Evolutionary conservation across 2,329 filamentous ascomycete species (phyloP).

Genomic region (Hirsutella thompsonii): DNA sequence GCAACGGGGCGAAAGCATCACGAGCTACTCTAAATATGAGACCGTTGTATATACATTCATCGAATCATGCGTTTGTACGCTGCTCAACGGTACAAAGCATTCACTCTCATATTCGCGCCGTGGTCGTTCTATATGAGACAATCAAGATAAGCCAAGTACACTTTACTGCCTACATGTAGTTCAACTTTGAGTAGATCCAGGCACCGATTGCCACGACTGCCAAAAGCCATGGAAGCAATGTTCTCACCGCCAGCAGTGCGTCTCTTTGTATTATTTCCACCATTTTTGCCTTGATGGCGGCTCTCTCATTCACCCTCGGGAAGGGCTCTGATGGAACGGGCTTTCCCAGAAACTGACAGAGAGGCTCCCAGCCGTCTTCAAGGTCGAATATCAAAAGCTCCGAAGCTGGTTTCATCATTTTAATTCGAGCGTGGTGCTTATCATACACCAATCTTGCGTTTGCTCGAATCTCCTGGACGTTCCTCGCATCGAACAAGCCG

Average conservation of each 20-base stretch:
- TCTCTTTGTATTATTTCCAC: background rate
- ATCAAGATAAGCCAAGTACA: too few relatives aligned
- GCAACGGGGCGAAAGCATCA: too few relatives aligned
- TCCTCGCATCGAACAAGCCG: slow-evolving; percentile 14
- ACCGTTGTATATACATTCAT: too few relatives aligned
- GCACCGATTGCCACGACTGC: background rate
- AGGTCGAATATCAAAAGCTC: slow-evolving; percentile 18
- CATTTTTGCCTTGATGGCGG: slow-evolving; percentile 7
- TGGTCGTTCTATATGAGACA: too few relatives aligned
- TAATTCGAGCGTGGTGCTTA: slow-evolving; percentile 15
- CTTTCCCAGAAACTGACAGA: slow-evolving; percentile 22
- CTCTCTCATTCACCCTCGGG: slow-evolving; percentile 18
- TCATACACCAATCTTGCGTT: slow-evolving; percentile 14
- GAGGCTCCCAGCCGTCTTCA: slow-evolving; percentile 21
- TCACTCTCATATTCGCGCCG: too few relatives aligned
- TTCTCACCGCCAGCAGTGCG: background rate
- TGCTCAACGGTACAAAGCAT: too few relatives aligned
- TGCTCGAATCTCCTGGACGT: slow-evolving; percentile 9
- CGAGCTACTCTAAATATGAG: too few relatives aligned
- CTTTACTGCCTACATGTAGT: too few relatives aligned
- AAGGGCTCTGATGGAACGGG: slow-evolving; percentile 17
- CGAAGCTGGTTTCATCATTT: slow-evolving; percentile 12
- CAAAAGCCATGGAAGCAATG: background rate
- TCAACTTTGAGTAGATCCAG: background rate
- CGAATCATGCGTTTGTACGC: too few relatives aligned